These are phyloP conservation scores for Metarhizium album DNA, from an alignment of 2,329 filamentous ascomycete species.

Conservation along the genomic window DNA sequence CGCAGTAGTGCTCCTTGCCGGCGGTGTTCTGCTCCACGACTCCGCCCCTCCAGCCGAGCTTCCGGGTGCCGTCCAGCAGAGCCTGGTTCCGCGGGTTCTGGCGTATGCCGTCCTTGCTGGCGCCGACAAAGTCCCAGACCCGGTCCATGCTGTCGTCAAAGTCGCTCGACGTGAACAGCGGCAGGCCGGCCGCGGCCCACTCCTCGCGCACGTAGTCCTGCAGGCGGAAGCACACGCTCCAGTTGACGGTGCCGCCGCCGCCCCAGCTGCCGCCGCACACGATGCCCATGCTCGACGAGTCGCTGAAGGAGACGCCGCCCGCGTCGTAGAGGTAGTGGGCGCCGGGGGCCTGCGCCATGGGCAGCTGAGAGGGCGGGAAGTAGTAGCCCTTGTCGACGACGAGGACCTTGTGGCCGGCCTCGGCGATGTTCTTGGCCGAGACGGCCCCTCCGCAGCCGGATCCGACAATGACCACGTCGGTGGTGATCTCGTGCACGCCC, in stretches of 20 bases:
- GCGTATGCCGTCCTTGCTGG: constrained; percentile 50
- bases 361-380: constrained; percentile 60
- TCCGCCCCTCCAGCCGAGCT: constrained; percentile 60
- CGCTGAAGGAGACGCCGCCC: constrained; percentile 43
- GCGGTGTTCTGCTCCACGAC: constrained; percentile 72
- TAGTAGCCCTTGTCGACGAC: constrained; percentile 79
- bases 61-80: constrained; percentile 63
- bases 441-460: constrained; percentile 82
- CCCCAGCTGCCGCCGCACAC: constrained; percentile 67
- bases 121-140: constrained; percentile 71
- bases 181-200: constrained; percentile 62
- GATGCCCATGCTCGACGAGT: constrained; percentile 49
- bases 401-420: constrained; percentile 63
- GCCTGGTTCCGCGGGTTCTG: constrained; percentile 65
- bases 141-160: constrained; percentile 73
- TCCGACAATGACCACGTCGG: constrained; percentile 77
- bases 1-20: constrained; percentile 63
- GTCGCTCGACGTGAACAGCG: constrained; percentile 60
- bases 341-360: constrained; percentile 57
- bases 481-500: constrained; percentile 51
- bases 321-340: constrained; percentile 58
- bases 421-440: constrained; percentile 67
- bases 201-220: constrained; percentile 69
- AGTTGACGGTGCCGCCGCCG: constrained; percentile 82
- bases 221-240: constrained; percentile 56